Conservation (phyloP, 1,284 basidiomycete genomes). For the Leccinum proliferum region DNA sequence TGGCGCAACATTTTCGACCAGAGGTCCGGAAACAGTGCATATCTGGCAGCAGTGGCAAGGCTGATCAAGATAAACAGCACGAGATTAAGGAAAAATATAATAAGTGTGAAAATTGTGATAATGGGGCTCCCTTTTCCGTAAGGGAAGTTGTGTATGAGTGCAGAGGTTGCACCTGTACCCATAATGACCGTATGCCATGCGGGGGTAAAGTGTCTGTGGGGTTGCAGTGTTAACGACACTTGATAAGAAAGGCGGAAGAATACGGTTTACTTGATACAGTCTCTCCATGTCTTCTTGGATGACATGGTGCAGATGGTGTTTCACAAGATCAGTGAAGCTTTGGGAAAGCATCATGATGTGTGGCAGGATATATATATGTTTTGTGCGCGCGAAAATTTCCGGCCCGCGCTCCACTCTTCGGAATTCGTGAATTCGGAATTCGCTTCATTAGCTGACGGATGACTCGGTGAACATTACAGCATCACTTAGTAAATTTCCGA, state of each 20-base stretch:
- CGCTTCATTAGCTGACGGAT: background rate
- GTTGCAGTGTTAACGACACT: background rate
- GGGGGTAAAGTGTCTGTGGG: conserved; percentile 38
- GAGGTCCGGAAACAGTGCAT: conserved; percentile 43
- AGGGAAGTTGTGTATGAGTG: conserved; percentile 37
- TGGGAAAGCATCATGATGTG: background rate
- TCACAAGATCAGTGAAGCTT: background rate
- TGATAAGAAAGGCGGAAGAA: background rate
- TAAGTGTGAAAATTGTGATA: conserved; percentile 32
- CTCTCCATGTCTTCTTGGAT: conserved; percentile 23
- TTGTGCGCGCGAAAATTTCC: background rate
- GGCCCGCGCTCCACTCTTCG: background rate
- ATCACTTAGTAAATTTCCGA: background rate
- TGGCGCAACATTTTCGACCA: conserved; percentile 43
- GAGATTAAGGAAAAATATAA: conserved; percentile 50
- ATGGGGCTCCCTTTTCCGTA: conserved; percentile 31
- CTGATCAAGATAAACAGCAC: conserved; percentile 46
- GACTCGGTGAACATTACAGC: background rate
- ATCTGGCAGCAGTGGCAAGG: conserved; percentile 38
- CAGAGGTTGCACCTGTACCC: conserved; percentile 39
- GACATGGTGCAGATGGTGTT: conserved; percentile 12
- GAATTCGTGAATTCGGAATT: conserved; percentile 18
- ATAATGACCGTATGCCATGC: conserved; percentile 44
- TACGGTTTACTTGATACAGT: conserved; percentile 20
- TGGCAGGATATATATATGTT: background rate